Percentiles rank a stretch among this genome's conserved stretches.
Conservation (phyloP, 306 rosid genomes). For the Crotalaria pallida region DNA sequence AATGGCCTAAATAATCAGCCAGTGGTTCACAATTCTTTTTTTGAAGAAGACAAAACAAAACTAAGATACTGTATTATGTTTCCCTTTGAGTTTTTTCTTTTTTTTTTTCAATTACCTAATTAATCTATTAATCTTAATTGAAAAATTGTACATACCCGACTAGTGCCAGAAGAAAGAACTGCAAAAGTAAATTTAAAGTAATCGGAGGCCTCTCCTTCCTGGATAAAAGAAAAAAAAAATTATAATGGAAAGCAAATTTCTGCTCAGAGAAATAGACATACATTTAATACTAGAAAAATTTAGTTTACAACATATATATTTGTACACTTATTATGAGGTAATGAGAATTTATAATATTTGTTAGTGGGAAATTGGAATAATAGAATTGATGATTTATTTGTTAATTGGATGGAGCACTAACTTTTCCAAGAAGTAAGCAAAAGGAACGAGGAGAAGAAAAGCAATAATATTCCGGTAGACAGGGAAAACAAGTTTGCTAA, state of each 20-base stretch:
- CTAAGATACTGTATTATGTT: not conserved
- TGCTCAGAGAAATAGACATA: not conserved
- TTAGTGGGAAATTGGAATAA: not conserved
- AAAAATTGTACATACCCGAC: constrained; percentile 57
- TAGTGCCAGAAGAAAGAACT: constrained; percentile 85
- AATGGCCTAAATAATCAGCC: not conserved
- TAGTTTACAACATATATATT: not conserved
- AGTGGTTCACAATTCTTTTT: not conserved
- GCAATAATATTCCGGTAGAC: constrained; percentile 91
- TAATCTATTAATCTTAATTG: not conserved
- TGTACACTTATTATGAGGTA: not conserved
- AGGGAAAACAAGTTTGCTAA: constrained; percentile 88
- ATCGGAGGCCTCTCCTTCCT: constrained; percentile 94
- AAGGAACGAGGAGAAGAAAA: constrained; percentile 75
- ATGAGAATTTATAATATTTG: not conserved
- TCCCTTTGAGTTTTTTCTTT: not conserved
- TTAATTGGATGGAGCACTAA: not conserved
- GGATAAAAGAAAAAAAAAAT: not conserved
- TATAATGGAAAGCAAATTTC: not conserved
- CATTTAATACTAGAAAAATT: not conserved
- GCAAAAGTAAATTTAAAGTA: constrained; percentile 57
- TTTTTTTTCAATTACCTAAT: not conserved
- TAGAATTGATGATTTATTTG: not conserved
- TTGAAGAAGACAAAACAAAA: not conserved
- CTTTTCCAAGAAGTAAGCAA: constrained; percentile 91